A percentile compares a stretch with the other conserved stretches of the same genome.
Conservation (phyloP, 371 early-diverging fungal genomes). For the Mucor irregularis region DNA sequence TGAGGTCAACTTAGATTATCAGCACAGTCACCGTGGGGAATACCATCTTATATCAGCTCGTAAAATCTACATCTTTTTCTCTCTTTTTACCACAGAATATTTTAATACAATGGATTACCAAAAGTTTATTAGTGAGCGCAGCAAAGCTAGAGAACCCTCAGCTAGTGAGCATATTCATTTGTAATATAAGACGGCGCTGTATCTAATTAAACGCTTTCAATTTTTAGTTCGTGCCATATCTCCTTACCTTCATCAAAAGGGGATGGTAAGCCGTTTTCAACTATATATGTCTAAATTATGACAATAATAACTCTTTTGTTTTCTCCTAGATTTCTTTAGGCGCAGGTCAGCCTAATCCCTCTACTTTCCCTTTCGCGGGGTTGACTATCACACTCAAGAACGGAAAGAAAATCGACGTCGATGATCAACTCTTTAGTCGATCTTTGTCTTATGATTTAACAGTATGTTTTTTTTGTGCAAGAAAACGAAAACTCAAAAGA, state of each 20-base stretch:
- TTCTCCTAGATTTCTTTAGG: slow-evolving; percentile 68
- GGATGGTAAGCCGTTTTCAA: slow-evolving; percentile 45
- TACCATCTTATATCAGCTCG: no score
- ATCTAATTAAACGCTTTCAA: neutral
- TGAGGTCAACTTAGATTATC: no score
- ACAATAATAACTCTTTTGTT: no score
- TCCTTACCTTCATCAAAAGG: slow-evolving; percentile 37
- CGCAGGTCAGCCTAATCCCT: slow-evolving; percentile 76
- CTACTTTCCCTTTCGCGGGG: slow-evolving; percentile 72
- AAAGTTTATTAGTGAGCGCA: slow-evolving; percentile 37
- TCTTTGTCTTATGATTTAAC: slow-evolving; percentile 60
- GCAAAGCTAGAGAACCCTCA: slow-evolving; percentile 43
- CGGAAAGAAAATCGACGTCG: slow-evolving; percentile 59
- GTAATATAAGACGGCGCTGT: neutral
- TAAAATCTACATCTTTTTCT: neutral
- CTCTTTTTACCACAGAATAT: neutral
- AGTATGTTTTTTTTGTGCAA: no score
- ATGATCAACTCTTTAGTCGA: slow-evolving; percentile 38
- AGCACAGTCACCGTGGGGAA: no score
- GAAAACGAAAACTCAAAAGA: neutral
- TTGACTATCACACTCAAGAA: slow-evolving; percentile 60
- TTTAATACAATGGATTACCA: slow-evolving; percentile 29
- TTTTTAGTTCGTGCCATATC: slow-evolving; percentile 30
- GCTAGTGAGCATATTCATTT: slow-evolving; percentile 30
- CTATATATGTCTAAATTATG: no score